Percentiles rank a stretch among this genome's conserved stretches.
These are phyloP conservation scores for Rhododendron williamsianum DNA, from an alignment of 148 eudicot genomes.

Conservation along the genomic window DNA sequence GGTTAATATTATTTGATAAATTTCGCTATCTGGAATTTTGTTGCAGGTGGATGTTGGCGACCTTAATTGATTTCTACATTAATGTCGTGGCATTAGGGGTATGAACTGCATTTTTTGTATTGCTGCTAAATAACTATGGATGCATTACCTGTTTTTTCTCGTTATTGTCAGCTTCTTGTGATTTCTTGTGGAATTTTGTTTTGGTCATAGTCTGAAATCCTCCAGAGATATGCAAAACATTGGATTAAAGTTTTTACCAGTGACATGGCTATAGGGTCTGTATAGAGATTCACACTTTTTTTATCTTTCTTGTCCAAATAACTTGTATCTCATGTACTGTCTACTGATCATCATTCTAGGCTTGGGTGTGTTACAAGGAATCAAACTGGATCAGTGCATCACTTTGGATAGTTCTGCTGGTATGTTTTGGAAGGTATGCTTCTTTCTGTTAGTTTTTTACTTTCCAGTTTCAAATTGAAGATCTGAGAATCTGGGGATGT, in stretches of 20 bases:
- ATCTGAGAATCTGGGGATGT: background rate
- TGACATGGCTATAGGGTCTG: background rate
- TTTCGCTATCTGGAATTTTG: background rate
- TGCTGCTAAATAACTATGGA: background rate
- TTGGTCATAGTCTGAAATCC: background rate
- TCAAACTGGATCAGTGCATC: slow-evolving; percentile 48
- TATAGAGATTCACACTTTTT: background rate
- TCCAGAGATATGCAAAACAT: background rate
- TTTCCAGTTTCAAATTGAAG: background rate
- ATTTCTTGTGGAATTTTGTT: background rate
- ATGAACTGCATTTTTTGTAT: slow-evolving; percentile 19
- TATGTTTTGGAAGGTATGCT: slow-evolving; percentile 74
- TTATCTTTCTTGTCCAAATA: background rate
- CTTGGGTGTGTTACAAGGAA: slow-evolving; percentile 82
- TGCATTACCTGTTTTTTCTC: background rate
- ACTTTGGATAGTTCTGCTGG: slow-evolving; percentile 55
- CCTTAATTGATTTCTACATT: slow-evolving; percentile 71
- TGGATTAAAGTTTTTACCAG: background rate
- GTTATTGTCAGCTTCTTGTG: background rate
- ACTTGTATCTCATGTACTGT: background rate
- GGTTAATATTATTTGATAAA: background rate
- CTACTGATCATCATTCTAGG: slow-evolving; percentile 28
- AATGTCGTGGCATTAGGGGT: slow-evolving; percentile 59
- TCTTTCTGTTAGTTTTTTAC: background rate
- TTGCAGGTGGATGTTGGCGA: slow-evolving; percentile 77